A percentile compares a stretch with the other conserved stretches of the same genome.
Conservation (phyloP, 176 grass and related monocot species). For the Oryza meyeriana region DNA sequence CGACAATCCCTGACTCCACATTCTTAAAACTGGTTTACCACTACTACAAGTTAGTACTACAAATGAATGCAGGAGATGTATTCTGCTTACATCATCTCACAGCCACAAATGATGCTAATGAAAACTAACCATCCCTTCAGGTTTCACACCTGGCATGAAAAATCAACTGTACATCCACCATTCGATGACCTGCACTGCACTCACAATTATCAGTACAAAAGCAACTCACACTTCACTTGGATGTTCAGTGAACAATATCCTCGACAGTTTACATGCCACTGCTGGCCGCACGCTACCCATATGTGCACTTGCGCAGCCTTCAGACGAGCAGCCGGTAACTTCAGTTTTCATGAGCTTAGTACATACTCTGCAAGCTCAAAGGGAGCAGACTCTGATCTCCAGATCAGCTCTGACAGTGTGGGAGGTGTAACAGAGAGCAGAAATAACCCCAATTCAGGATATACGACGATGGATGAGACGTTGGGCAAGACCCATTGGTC, state of each 20-base stretch:
- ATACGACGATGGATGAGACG: neutral
- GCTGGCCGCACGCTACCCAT: neutral
- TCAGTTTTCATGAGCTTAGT: neutral
- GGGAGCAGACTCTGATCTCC: slow-evolving; percentile 13
- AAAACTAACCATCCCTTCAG: neutral
- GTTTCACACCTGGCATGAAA: neutral
- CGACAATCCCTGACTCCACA: too few relatives aligned
- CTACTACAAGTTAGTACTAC: neutral
- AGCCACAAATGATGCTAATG: neutral
- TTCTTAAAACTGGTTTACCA: neutral
- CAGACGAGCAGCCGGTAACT: neutral
- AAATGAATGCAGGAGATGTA: neutral
- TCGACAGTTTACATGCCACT: slow-evolving; percentile 15
- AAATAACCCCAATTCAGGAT: neutral
- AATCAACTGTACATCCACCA: slow-evolving; percentile 4
- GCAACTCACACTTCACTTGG: slow-evolving; percentile 4
- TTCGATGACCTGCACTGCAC: neutral
- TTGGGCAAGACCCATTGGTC: neutral
- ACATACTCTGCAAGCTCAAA: slow-evolving; percentile 16
- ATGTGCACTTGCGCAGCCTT: neutral
- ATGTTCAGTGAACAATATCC: neutral
- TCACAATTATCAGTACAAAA: neutral
- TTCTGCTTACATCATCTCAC: neutral
- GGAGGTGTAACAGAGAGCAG: neutral
- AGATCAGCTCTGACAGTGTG: slow-evolving; percentile 5